Conservation (phyloP, 2,329 filamentous ascomycete species). For the Ceratocystis colombiana region DNA sequence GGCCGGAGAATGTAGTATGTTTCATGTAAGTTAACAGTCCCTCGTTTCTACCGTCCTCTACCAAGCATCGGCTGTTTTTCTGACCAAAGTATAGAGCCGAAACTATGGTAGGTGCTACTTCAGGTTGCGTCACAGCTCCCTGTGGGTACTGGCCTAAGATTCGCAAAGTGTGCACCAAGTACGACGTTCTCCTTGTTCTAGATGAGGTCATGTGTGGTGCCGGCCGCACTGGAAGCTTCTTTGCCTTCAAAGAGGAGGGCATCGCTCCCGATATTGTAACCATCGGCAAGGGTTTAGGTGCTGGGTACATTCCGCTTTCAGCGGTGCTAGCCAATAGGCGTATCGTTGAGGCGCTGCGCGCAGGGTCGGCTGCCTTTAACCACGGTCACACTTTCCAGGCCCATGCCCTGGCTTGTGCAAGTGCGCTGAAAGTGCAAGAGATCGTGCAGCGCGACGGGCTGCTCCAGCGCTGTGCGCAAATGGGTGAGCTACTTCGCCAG, state of each 20-base stretch:
- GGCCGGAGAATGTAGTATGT: constrained; percentile 37
- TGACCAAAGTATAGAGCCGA: constrained; percentile 36
- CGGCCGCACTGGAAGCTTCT: constrained; percentile 50
- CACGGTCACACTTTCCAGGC: constrained; percentile 49
- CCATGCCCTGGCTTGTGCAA: constrained; percentile 35
- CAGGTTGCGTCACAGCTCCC: constrained; percentile 40
- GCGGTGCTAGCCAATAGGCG: constrained; percentile 44
- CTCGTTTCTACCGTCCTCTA: neutral
- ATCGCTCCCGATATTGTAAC: constrained; percentile 46
- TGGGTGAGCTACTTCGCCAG: constrained; percentile 31
- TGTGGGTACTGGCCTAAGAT: constrained; percentile 47
- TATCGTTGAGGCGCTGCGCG: constrained; percentile 41
- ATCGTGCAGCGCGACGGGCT: constrained; percentile 34
- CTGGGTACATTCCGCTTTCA: constrained; percentile 47
- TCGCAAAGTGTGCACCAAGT: constrained; percentile 43
- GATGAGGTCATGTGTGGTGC: constrained; percentile 61
- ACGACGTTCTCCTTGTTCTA: constrained; percentile 47
- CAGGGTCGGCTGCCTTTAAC: constrained; percentile 40
- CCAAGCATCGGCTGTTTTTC: neutral
- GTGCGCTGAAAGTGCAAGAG: constrained; percentile 35
- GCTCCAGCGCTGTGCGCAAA: constrained; percentile 30
- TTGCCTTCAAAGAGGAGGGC: constrained; percentile 52
- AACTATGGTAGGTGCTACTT: constrained; percentile 12
- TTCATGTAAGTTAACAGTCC: constrained; percentile 9
- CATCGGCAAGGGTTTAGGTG: constrained; percentile 50